These are phyloP conservation scores for Piper longum DNA, from an alignment of 164 flowering plant genomes.

Conservation along the genomic window DNA sequence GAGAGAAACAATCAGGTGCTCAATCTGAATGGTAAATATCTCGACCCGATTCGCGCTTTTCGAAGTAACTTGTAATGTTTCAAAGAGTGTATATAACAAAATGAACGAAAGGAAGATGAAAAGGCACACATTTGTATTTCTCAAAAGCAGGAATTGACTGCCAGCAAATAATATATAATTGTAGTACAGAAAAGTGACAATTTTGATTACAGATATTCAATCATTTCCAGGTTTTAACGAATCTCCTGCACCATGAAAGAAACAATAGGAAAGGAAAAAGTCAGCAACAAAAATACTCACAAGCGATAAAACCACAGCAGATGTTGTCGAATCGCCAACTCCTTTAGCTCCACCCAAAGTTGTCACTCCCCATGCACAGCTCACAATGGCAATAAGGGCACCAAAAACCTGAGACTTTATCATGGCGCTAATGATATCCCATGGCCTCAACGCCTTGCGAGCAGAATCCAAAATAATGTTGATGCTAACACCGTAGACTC, in stretches of 20 bases:
- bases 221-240: constrained; percentile 45
- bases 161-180: too few species aligned
- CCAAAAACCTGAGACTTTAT: constrained; percentile 84
- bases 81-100: too few species aligned
- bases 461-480: constrained; percentile 84
- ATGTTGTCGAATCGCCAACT: constrained; percentile 89
- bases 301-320: constrained; percentile 85
- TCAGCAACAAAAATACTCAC: constrained; percentile 88
- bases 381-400: constrained; percentile 64
- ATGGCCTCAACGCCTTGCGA: constrained; percentile 57
- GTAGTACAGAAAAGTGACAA: too few species aligned
- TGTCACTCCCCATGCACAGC: constrained; percentile 91
- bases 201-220: constrained; percentile 7
- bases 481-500: constrained; percentile 69
- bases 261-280: constrained; percentile 64
- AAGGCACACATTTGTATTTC: too few species aligned
- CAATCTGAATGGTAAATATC: too few species aligned
- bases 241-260: constrained; percentile 92
- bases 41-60: too few species aligned
- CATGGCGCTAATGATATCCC: constrained; percentile 90
- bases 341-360: constrained; percentile 95
- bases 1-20: too few species aligned
- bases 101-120: too few species aligned
- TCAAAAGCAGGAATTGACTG: too few species aligned
- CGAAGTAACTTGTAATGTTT: too few species aligned